A percentile compares a stretch with the other conserved stretches of the same genome.
Conservation (phyloP, 163 green algal species). For the Volvox carteri region DNA sequence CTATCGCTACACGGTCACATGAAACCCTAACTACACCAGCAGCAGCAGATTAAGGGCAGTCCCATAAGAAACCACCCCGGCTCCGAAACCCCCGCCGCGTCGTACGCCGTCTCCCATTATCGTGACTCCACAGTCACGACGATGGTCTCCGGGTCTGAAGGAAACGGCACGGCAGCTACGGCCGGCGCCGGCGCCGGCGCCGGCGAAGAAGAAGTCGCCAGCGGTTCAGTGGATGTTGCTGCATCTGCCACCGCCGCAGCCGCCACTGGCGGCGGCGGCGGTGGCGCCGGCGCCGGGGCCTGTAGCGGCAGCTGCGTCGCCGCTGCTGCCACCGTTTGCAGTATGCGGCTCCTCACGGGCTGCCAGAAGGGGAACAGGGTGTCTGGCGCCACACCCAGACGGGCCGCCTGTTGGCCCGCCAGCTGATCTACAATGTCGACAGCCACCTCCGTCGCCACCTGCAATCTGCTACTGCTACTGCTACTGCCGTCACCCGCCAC, state of each 20-base stretch:
- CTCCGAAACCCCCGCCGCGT: too few species aligned
- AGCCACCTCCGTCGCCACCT: constrained; percentile 65
- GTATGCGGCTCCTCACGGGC: constrained; percentile 42
- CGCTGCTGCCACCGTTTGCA: neutral
- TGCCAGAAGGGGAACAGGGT: constrained; percentile 68
- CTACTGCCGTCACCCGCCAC: neutral
- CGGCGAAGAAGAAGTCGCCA: neutral
- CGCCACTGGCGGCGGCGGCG: neutral
- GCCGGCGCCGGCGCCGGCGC: neutral
- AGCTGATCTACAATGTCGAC: constrained; percentile 62
- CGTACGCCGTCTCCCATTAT: too few species aligned
- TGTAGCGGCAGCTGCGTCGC: neutral
- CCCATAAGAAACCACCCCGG: too few species aligned
- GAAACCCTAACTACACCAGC: too few species aligned
- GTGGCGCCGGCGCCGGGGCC: neutral
- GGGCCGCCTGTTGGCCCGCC: constrained; percentile 51
- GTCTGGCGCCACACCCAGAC: constrained; percentile 62
- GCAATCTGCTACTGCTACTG: neutral
- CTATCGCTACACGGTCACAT: too few species aligned
- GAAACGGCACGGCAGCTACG: neutral
- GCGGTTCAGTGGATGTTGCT: neutral
- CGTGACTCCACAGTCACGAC: constrained; percentile 13
- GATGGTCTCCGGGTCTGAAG: neutral
- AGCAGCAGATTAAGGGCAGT: too few species aligned
- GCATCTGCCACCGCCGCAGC: neutral